A percentile compares a stretch with the other conserved stretches of the same genome.
Conservation (phyloP, 345 rosid genomes). For the Sonneratia caseolaris region DNA sequence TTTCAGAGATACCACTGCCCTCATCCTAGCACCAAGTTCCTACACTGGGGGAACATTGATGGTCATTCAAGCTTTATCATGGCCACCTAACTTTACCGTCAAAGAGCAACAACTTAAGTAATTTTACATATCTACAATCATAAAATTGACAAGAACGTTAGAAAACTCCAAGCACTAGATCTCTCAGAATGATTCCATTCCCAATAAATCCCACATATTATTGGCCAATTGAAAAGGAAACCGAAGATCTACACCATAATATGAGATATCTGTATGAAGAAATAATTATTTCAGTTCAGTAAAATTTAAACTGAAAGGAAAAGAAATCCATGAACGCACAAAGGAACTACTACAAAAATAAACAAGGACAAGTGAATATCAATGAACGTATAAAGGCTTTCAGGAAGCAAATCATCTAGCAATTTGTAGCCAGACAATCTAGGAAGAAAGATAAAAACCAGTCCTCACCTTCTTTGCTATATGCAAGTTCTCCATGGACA, state of each 20-base stretch:
- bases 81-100: background rate
- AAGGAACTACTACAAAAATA: background rate
- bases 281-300: background rate
- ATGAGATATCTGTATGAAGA: background rate
- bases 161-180: background rate
- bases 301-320: background rate
- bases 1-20: constrained; percentile 44
- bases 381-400: background rate
- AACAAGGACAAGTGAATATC: background rate
- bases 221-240: background rate
- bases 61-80: constrained; percentile 1
- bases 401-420: background rate
- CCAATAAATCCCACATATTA: background rate
- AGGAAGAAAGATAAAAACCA: background rate
- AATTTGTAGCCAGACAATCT: background rate
- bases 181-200: background rate
- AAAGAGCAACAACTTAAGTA: background rate
- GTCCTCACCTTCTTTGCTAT: constrained; percentile 47
- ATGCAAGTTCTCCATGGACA: constrained; percentile 35
- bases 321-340: background rate
- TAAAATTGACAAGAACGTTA: background rate
- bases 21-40: constrained; percentile 61
- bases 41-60: constrained; percentile 14
- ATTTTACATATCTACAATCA: background rate
- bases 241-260: background rate